These are phyloP conservation scores for Ammopiptanthus mongolicus DNA, from an alignment of 306 rosid species.

Conservation along the genomic window DNA sequence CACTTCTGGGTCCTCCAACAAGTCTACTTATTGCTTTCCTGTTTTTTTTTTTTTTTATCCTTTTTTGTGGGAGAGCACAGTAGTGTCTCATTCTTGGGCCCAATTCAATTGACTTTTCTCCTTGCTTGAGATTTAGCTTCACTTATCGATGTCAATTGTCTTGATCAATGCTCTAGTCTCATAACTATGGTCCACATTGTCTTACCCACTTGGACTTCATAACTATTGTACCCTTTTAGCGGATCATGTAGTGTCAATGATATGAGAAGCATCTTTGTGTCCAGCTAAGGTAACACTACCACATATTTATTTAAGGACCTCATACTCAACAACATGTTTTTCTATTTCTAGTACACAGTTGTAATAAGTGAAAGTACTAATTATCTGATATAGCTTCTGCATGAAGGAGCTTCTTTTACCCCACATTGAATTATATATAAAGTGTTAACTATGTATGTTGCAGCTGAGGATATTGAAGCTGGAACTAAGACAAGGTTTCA, in stretches of 20 bases:
- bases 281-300: neutral
- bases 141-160: neutral
- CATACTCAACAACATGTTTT: neutral
- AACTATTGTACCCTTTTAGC: constrained; percentile 12
- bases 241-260: constrained; percentile 17
- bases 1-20: neutral
- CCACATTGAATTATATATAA: constrained; percentile 14
- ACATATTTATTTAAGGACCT: neutral
- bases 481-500: constrained; percentile 59
- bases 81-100: neutral
- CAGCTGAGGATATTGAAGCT: constrained; percentile 94
- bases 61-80: constrained; percentile 22
- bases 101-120: constrained; percentile 25
- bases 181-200: constrained; percentile 19
- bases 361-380: constrained; percentile 1
- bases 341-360: neutral
- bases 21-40: neutral
- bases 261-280: constrained; percentile 16
- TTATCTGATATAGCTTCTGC: neutral
- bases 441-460: constrained; percentile 31
- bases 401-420: constrained; percentile 12
- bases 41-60: neutral
- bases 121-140: neutral
- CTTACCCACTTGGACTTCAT: neutral
- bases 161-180: neutral